Evolutionary conservation across 2,329 filamentous ascomycete genomes (phyloP), one percentile per base, ranked within the genome.

Genomic region (Bipolaris zeicola): DNA sequence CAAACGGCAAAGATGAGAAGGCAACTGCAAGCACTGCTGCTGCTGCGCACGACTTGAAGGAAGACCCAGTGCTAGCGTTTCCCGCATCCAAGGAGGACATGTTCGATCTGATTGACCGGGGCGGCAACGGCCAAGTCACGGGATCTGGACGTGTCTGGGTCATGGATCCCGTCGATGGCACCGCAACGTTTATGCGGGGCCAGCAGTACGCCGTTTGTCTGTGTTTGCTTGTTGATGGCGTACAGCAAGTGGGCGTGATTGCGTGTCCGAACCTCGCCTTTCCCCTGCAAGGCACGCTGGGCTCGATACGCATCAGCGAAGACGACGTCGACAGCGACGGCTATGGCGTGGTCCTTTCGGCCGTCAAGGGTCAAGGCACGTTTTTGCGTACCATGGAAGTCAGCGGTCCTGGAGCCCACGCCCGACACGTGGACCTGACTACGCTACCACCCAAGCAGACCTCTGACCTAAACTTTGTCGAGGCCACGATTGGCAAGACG

Each of bases 151-250:
- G 75, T 1, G 80, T 84, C 49, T 89, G 86, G 86, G 81, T 86
- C 28, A 81, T 89, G 68, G 86, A 89, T 65, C 86, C 86, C 0
- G 83, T 89, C 6, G 86, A 89, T 62, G 86, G 86, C 28, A 89
- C 86, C 1, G 83, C 82, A 14, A 83, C 85, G 0, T 89, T 87
- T 56, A 81, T 89, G 61, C 75, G 76, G 37, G 83, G 83, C 3
- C 80, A 85, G 71, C 86, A 89, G 72, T 89, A 88, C 51, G 86
- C 83, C 3, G 84, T 89, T 3, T 84, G 84, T 57, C 74, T 88
- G 18, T 82, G 83, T 3, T 73, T 89, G 60, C 72, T 88, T 2
- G 81, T 85, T 55, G 77, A 87, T 50, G 86, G 86, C 3, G 65
- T 73, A 43, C 83, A 89, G 69, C 76, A 81, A 48, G 69, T 89